These are phyloP conservation scores for Penicillium expansum DNA, from an alignment of 2,329 filamentous ascomycete species.

Conservation along the genomic window DNA sequence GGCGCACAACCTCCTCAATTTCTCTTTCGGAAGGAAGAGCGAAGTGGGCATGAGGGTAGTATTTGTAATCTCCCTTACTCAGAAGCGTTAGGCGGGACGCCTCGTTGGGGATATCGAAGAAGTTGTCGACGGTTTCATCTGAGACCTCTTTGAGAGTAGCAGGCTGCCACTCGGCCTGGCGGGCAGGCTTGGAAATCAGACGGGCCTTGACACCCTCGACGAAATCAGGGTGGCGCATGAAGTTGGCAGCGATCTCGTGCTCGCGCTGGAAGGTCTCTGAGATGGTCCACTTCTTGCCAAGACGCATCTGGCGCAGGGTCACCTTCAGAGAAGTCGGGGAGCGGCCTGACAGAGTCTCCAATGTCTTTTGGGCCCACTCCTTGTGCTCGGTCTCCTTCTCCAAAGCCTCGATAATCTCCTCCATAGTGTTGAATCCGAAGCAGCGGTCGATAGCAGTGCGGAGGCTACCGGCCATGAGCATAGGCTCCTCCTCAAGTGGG, in stretches of 20 bases:
- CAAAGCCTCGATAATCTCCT: slow-evolving; percentile 69
- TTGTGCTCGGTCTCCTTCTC: slow-evolving; percentile 54
- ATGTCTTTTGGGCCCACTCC: slow-evolving; percentile 75
- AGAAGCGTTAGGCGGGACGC: slow-evolving; percentile 59
- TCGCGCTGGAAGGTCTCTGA: slow-evolving; percentile 81
- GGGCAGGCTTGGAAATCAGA: slow-evolving; percentile 67
- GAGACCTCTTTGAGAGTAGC: slow-evolving; percentile 66
- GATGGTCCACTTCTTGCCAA: slow-evolving; percentile 75
- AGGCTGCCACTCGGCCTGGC: slow-evolving; percentile 72
- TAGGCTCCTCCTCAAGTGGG: slow-evolving; percentile 56
- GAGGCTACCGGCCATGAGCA: slow-evolving; percentile 65
- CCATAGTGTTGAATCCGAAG: slow-evolving; percentile 66
- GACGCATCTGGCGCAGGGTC: slow-evolving; percentile 75
- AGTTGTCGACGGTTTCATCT: slow-evolving; percentile 59
- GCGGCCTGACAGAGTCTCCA: slow-evolving; percentile 69
- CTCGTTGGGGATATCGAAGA: slow-evolving; percentile 60
- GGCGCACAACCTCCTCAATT: slow-evolving; percentile 48
- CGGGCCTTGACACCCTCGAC: slow-evolving; percentile 83
- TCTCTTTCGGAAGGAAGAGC: slow-evolving; percentile 69
- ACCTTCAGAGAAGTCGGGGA: slow-evolving; percentile 88
- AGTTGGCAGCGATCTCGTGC: slow-evolving; percentile 76
- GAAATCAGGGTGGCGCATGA: slow-evolving; percentile 92
- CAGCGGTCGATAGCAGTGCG: slow-evolving; percentile 82
- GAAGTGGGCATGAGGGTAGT: slow-evolving; percentile 69
- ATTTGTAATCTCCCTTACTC: slow-evolving; percentile 58